phyloP scores from a whole-genome alignment of 2,329 filamentous ascomycete genomes.

The Acephala macrosclerotiorum region DNA sequence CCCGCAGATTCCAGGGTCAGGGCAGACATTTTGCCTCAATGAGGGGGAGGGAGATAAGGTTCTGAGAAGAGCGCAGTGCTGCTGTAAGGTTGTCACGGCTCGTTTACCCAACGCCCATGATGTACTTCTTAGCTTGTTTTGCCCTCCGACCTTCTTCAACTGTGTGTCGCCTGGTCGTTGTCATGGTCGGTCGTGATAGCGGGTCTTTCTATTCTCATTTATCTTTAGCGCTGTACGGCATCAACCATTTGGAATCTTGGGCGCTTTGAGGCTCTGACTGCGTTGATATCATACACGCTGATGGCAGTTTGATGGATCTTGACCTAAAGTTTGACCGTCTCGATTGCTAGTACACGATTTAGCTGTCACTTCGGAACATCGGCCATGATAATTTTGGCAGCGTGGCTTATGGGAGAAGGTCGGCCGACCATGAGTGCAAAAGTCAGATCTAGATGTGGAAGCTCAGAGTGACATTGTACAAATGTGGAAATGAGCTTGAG shows the following conservation, averaged over 20 bases:
- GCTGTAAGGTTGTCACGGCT: background rate
- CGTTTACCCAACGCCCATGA: background rate
- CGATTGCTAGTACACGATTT: background rate
- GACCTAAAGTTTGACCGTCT: background rate
- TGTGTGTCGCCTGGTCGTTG: conserved; percentile 1
- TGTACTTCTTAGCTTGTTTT: background rate
- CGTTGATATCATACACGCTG: background rate
- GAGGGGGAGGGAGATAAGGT: background rate
- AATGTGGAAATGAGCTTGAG: conserved; percentile 13
- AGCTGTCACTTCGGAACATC: background rate
- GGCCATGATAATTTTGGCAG: background rate
- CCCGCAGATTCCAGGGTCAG: background rate
- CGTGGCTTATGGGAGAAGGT: background rate
- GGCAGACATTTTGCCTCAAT: background rate
- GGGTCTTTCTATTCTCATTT: background rate
- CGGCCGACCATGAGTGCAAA: background rate
- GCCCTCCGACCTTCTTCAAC: background rate
- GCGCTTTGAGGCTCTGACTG: conserved; percentile 2
- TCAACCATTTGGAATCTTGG: background rate
- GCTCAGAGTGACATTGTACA: background rate
- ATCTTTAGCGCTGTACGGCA: background rate
- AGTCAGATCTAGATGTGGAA: background rate
- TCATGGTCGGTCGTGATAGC: background rate
- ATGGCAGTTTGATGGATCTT: background rate
- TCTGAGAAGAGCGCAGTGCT: background rate